Percentiles rank a stretch among this genome's conserved stretches.
These are phyloP conservation scores for Arthrobotrys entomopaga DNA, from an alignment of 2,329 filamentous ascomycete species.

Conservation along the genomic window DNA sequence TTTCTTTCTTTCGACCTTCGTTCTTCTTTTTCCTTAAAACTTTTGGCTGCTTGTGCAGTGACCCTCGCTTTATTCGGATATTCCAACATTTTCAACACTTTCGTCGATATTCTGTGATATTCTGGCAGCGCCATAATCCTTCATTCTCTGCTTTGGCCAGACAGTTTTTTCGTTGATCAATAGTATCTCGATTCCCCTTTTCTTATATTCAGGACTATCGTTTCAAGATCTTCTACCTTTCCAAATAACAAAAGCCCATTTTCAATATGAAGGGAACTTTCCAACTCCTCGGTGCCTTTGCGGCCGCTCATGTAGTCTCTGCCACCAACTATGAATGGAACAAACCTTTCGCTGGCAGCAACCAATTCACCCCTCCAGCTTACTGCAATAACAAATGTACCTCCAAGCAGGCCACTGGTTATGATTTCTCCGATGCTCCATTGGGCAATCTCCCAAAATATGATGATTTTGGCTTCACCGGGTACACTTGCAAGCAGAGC, in stretches of 20 bases:
- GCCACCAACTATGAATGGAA: constrained; percentile 49
- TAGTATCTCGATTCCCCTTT: constrained; percentile 5
- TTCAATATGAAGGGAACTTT: constrained; percentile 49
- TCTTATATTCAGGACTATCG: constrained; percentile 45
- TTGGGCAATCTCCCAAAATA: constrained; percentile 41
- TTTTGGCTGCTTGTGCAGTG: constrained; percentile 34
- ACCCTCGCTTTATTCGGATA: constrained; percentile 49
- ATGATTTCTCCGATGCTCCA: constrained; percentile 51
- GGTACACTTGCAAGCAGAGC: constrained; percentile 50
- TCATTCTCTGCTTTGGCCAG: constrained; percentile 53
- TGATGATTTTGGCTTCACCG: constrained; percentile 44
- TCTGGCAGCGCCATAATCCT: constrained; percentile 48
- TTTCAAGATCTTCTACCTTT: constrained; percentile 11
- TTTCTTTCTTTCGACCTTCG: constrained; percentile 45
- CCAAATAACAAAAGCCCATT: constrained; percentile 24
- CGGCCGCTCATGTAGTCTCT: constrained; percentile 41
- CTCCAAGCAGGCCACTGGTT: constrained; percentile 36
- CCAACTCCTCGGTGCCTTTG: constrained; percentile 50
- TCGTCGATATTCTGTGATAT: constrained; percentile 32
- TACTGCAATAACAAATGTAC: constrained; percentile 47
- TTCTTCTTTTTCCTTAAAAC: constrained; percentile 37
- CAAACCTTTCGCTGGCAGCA: constrained; percentile 38
- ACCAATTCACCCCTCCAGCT: constrained; percentile 37
- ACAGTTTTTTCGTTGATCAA: constrained; percentile 43
- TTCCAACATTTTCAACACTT: constrained; percentile 53